Evolutionary conservation across 2,329 filamentous ascomycete genomes (phyloP), one percentile per base, ranked within the genome.

Genomic region (Fusarium falciforme): DNA sequence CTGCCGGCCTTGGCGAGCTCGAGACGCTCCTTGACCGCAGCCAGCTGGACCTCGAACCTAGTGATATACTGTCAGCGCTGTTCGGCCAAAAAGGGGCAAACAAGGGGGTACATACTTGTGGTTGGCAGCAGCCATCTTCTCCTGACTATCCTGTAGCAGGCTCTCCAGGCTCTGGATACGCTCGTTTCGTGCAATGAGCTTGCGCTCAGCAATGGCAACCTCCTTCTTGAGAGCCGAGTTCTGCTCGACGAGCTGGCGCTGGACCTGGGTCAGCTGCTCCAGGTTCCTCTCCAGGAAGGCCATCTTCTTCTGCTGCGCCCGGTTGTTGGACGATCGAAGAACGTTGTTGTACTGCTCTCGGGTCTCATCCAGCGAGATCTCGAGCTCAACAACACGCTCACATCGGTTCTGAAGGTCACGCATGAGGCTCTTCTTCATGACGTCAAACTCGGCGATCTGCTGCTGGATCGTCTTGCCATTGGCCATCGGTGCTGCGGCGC

Each of bases 401-500:
- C 96, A 99, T 71, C 96, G 93, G 87, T 99, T 98, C 84, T 99
- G 96, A 75, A 99, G 87, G 84, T 99, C 96, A 67, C 96, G 94
- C 96, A 99, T 99, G 77, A 99, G 88, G 76, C 94, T 97, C 90
- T 99, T 99, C 91, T 99, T 99, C 95, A 99, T 99, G 68, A 94
- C 93, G 83, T 99, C 96, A 78, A 99, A 99, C 82, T 99, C 96
- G 67, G 96, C 94, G 83, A 99, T 97, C 85, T 98, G 96, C 85
- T 99, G 96, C 82, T 97, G 95, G 52, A 98, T 91, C 14, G 94
- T 97, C 89, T 98, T 98, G 88, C 93, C 93, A 79, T 94, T 94
- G 65, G 90, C 86, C 80, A 92, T 94, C 29, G 92, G 88, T 31
- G 87, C 84, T 11, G 84, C 80, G 20, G 82, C 82, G 74, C 89